These are phyloP conservation scores for Aspergillus pseudoglaucus DNA, from an alignment of 2,329 filamentous ascomycete genomes.

Conservation along the genomic window DNA sequence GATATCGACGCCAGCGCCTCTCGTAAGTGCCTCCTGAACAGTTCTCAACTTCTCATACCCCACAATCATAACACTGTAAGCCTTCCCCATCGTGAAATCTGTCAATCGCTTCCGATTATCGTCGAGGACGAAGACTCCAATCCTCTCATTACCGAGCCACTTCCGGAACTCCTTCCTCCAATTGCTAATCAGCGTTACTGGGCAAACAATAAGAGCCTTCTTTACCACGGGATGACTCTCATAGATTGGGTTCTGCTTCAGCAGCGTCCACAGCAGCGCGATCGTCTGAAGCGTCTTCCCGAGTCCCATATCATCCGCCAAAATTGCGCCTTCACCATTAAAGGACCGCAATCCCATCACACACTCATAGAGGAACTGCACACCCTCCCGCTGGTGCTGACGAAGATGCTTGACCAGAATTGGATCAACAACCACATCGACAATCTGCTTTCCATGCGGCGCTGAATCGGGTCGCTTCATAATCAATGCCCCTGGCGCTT, in stretches of 20 bases:
- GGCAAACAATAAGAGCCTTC: slow-evolving; percentile 67
- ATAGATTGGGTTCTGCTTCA: slow-evolving; percentile 64
- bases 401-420: slow-evolving; percentile 56
- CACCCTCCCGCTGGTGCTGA: slow-evolving; percentile 63
- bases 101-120: slow-evolving; percentile 55
- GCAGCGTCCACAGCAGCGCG: slow-evolving; percentile 61
- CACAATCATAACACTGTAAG: slow-evolving; percentile 66
- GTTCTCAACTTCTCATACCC: slow-evolving; percentile 64
- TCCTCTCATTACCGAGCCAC: slow-evolving; percentile 64
- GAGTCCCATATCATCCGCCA: slow-evolving; percentile 70
- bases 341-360: slow-evolving; percentile 65
- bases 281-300: slow-evolving; percentile 71
- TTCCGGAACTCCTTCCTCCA: slow-evolving; percentile 69
- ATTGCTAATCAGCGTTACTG: slow-evolving; percentile 65
- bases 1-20: slow-evolving; percentile 59
- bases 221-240: slow-evolving; percentile 55
- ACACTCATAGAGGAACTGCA: slow-evolving; percentile 67
- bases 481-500: slow-evolving; percentile 53
- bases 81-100: slow-evolving; percentile 62
- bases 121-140: slow-evolving; percentile 62
- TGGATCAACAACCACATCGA: slow-evolving; percentile 68
- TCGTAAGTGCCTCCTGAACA: slow-evolving; percentile 59
- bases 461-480: slow-evolving; percentile 56
- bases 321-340: slow-evolving; percentile 61
- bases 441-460: slow-evolving; percentile 57